Conservation (phyloP, 2,329 filamentous ascomycete species). For the Magnaporthiopsis incrustans region DNA sequence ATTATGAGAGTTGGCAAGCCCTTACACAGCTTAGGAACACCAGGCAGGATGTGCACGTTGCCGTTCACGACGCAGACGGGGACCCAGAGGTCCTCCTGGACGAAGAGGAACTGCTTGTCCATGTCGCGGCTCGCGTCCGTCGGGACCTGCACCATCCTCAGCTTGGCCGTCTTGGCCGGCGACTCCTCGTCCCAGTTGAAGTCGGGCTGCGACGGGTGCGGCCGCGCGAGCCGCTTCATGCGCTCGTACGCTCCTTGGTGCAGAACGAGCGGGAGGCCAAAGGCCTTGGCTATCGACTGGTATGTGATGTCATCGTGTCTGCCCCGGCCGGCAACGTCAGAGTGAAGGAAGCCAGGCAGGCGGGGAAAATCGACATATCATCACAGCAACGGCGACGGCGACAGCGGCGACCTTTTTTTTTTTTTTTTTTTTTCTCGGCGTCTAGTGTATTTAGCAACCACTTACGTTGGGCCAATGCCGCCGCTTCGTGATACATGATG, state of each 20-base stretch:
- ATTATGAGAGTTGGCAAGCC: too few species aligned
- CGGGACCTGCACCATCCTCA: constrained; percentile 86
- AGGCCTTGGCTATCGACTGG: constrained; percentile 85
- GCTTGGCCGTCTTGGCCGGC: constrained; percentile 67
- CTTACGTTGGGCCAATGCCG: constrained; percentile 90
- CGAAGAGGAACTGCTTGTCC: constrained; percentile 69
- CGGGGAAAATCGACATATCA: neutral
- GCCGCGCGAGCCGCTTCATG: constrained; percentile 76
- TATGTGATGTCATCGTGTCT: constrained; percentile 99
- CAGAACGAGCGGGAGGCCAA: constrained; percentile 65
- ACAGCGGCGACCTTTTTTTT: neutral
- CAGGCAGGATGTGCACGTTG: constrained; percentile 88
- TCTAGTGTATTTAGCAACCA: constrained; percentile 8
- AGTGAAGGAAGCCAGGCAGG: neutral
- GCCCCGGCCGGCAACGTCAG: constrained; percentile 6
- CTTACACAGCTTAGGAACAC: constrained; percentile 72
- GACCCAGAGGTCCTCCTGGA: constrained; percentile 79
- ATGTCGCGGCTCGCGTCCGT: constrained; percentile 58
- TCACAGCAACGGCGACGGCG: neutral
- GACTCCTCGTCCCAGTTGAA: constrained; percentile 84
- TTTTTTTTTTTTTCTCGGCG: neutral
- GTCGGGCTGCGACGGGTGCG: constrained; percentile 61
- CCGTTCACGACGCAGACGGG: constrained; percentile 83
- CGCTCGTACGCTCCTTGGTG: constrained; percentile 69
- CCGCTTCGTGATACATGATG: constrained; percentile 43